Conservation (phyloP, 352 stramenopile species). For the Globisporangium spinosum region DNA sequence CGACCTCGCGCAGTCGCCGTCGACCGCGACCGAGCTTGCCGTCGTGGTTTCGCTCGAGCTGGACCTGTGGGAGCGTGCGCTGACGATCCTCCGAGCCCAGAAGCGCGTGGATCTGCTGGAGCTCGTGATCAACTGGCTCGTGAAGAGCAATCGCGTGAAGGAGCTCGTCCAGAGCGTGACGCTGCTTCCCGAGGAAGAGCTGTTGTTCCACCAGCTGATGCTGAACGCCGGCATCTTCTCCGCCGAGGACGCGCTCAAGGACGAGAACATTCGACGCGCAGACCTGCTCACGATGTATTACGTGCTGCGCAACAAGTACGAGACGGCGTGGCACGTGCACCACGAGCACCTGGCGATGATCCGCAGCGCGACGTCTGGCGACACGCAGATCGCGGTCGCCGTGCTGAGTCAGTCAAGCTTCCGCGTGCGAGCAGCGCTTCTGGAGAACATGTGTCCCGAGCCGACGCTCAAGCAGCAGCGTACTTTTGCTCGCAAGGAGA, state of each 20-base stretch:
- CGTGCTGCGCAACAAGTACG: slow-evolving; percentile 68
- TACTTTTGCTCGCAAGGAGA: slow-evolving; percentile 18
- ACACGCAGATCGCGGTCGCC: slow-evolving; percentile 57
- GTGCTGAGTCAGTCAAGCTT: slow-evolving; percentile 64
- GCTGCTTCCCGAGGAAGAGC: slow-evolving; percentile 48
- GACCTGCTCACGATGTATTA: slow-evolving; percentile 87
- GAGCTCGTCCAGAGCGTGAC: slow-evolving; percentile 66
- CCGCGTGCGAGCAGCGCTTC: slow-evolving; percentile 48
- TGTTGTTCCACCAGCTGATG: slow-evolving; percentile 68
- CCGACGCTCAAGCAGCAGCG: slow-evolving; percentile 18
- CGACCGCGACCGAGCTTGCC: slow-evolving; percentile 57
- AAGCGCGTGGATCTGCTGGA: slow-evolving; percentile 53
- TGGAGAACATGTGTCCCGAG: slow-evolving; percentile 69
- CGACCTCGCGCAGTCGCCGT: slow-evolving; percentile 40
- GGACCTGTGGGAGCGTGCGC: slow-evolving; percentile 65
- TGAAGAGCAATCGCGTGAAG: slow-evolving; percentile 67
- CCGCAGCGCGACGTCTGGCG: slow-evolving; percentile 48
- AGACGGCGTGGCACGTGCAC: slow-evolving; percentile 69
- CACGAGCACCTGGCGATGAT: slow-evolving; percentile 74
- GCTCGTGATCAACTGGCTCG: slow-evolving; percentile 70
- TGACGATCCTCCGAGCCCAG: slow-evolving; percentile 58
- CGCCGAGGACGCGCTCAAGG: slow-evolving; percentile 54
- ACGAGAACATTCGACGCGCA: slow-evolving; percentile 67
- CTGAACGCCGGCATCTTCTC: slow-evolving; percentile 48
- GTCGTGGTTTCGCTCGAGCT: slow-evolving; percentile 79